Conservation (phyloP, 2,329 filamentous ascomycete species). For the Calycina herbarum region DNA sequence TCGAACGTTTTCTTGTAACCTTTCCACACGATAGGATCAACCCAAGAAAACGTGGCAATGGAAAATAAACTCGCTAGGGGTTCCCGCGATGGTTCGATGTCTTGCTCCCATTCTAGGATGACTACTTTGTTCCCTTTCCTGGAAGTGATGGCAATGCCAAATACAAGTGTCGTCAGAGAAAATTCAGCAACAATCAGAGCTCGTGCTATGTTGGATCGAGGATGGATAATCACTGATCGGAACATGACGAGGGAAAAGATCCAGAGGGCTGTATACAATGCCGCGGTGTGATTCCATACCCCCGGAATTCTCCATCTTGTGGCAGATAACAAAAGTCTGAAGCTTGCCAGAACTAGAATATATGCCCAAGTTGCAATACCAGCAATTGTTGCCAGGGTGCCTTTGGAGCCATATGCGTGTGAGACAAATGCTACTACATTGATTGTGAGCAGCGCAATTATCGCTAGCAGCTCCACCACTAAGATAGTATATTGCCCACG, state of each 20-base stretch:
- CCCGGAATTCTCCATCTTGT: conserved; percentile 66
- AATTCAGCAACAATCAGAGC: conserved; percentile 74
- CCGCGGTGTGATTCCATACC: conserved; percentile 90
- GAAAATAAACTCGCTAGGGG: conserved; percentile 87
- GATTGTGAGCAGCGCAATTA: conserved; percentile 69
- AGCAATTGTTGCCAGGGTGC: conserved; percentile 60
- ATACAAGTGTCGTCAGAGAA: conserved; percentile 69
- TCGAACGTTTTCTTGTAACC: conserved; percentile 85
- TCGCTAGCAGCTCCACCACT: conserved; percentile 71
- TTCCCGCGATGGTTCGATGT: conserved; percentile 82
- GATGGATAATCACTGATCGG: conserved; percentile 81
- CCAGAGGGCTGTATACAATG: conserved; percentile 83
- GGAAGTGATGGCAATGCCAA: conserved; percentile 74
- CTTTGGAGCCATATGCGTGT: conserved; percentile 57
- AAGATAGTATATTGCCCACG: conserved; percentile 70
- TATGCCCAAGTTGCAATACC: conserved; percentile 80
- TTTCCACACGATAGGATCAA: conserved; percentile 84
- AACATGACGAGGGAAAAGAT: conserved; percentile 73
- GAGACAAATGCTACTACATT: conserved; percentile 66
- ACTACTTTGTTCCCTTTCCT: conserved; percentile 92
- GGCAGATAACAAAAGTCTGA: conserved; percentile 68
- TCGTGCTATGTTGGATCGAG: conserved; percentile 61
- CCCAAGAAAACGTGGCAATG: conserved; percentile 84
- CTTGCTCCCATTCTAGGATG: conserved; percentile 83
- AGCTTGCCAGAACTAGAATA: conserved; percentile 68